These are phyloP conservation scores for Sarocladiaceae sp. DNA, from an alignment of 2,329 filamentous ascomycete genomes.

Conservation along the genomic window DNA sequence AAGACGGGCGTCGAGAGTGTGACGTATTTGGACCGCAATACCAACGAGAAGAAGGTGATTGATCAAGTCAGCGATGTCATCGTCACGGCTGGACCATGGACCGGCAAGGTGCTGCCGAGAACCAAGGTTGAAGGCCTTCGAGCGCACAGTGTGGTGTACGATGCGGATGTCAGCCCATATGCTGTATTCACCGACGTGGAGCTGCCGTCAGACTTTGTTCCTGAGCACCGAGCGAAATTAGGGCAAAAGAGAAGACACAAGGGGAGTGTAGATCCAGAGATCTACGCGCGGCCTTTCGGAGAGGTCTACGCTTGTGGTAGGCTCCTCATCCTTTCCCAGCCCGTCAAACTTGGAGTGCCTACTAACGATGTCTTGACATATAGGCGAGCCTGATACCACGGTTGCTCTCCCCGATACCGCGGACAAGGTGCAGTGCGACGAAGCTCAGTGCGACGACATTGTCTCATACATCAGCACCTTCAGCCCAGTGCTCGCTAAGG, in stretches of 20 bases:
- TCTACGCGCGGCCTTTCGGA: constrained; percentile 82
- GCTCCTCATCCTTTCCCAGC: constrained; percentile 13
- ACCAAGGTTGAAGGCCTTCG: constrained; percentile 52
- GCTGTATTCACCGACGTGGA: constrained; percentile 83
- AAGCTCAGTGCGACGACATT: constrained; percentile 75
- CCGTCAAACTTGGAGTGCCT: background rate
- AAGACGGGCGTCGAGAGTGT: constrained; percentile 53
- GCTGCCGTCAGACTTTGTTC: constrained; percentile 59
- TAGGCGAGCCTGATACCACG: constrained; percentile 68
- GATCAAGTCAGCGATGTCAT: constrained; percentile 46
- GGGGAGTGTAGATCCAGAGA: constrained; percentile 74
- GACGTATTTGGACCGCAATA: constrained; percentile 47
- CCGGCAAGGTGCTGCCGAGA: constrained; percentile 49
- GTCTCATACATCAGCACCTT: constrained; percentile 68
- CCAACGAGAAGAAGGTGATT: constrained; percentile 29
- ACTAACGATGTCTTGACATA: background rate
- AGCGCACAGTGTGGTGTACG: constrained; percentile 60
- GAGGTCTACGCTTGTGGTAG: constrained; percentile 89
- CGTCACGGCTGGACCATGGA: constrained; percentile 58
- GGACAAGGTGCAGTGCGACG: constrained; percentile 70
- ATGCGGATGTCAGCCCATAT: constrained; percentile 61
- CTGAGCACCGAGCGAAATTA: constrained; percentile 38
- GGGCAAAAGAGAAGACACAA: constrained; percentile 48
- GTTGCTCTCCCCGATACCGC: constrained; percentile 70
- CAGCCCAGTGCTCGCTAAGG: constrained; percentile 57